Percentiles rank a stretch among this genome's conserved stretches.
phyloP scores from a whole-genome alignment of 228 moss, liverwort and hornwort species.

The Sphagnum magellanicum region DNA sequence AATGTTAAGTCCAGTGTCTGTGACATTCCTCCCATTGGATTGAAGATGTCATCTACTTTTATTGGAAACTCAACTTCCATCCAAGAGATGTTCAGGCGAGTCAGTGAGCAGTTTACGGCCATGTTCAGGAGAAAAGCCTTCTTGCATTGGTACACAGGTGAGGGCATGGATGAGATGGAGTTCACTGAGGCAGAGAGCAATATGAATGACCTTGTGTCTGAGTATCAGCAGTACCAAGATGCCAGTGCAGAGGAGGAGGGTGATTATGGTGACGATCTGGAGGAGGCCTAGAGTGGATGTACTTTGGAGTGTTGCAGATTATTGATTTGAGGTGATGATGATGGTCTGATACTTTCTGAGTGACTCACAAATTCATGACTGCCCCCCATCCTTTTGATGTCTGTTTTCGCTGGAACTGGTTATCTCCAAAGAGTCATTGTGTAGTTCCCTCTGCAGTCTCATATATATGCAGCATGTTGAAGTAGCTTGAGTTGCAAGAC shows the following conservation, averaged over 20 bases:
- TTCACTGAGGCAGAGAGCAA: conserved; percentile 15
- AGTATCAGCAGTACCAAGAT: conserved; percentile 13
- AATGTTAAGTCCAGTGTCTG: conserved; percentile 48
- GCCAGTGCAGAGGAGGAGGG: conserved; percentile 10
- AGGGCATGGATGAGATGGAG: conserved; percentile 14
- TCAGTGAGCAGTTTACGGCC: conserved; percentile 10
- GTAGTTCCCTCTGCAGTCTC: too few relatives aligned
- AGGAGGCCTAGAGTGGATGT: conserved; percentile 1
- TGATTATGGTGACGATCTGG: conserved; percentile 7
- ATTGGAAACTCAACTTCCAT: conserved; percentile 33
- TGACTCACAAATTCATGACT: too few relatives aligned
- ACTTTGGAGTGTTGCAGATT: too few relatives aligned
- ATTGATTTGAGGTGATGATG: too few relatives aligned
- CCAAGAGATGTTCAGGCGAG: conserved; percentile 11
- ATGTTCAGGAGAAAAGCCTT: conserved; percentile 13
- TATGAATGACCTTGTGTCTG: conserved; percentile 12
- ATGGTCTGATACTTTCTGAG: too few relatives aligned
- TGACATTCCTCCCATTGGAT: conserved; percentile 36
- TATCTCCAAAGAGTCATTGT: too few relatives aligned
- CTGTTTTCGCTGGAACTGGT: too few relatives aligned
- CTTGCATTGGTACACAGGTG: conserved; percentile 12
- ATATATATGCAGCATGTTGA: too few relatives aligned
- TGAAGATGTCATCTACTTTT: conserved; percentile 48
- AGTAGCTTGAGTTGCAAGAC: too few relatives aligned
- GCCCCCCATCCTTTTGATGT: too few relatives aligned